Evolutionary conservation across 108 stramenopile genomes (phyloP).

Genomic region (Pseudonitzschia delicatissima): DNA sequence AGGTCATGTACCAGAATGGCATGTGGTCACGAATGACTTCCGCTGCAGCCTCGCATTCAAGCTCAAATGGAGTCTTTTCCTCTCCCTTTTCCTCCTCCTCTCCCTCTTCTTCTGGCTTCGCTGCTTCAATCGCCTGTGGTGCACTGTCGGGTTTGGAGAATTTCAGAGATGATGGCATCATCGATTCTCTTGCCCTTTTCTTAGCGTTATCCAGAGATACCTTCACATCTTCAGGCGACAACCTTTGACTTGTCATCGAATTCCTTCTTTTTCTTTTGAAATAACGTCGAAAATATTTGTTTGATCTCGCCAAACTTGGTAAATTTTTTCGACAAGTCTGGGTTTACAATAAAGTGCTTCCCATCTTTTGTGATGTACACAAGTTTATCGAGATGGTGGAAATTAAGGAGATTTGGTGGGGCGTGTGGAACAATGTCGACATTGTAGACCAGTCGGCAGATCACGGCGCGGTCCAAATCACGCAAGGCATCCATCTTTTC

Average conservation of each 20-base stretch:
- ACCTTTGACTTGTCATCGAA: background rate
- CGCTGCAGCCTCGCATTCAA: constrained; percentile 6
- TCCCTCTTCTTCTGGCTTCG: background rate
- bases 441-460: constrained; percentile 25
- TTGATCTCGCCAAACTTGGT: background rate
- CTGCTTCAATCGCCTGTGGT: background rate
- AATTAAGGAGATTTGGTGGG: constrained; percentile 12
- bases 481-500: constrained; percentile 11
- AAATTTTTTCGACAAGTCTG: constrained; percentile 15
- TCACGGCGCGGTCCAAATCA: constrained; percentile 22
- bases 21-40: constrained; percentile 13
- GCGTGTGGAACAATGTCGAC: constrained; percentile 26
- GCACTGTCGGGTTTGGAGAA: background rate
- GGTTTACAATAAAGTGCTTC: constrained; percentile 25
- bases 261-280: background rate
- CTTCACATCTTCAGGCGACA: background rate
- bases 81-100: background rate
- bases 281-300: background rate
- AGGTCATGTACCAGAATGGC: constrained; percentile 19
- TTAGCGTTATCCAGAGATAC: background rate
- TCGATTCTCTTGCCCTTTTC: background rate
- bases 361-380: constrained; percentile 29
- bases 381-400: constrained; percentile 21
- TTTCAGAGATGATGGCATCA: background rate
- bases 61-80: constrained; percentile 2